Percentiles rank a stretch among this genome's conserved stretches.
phyloP scores from a whole-genome alignment of 192 early-diverging fungal species.

The Kappamyces sp. region DNA sequence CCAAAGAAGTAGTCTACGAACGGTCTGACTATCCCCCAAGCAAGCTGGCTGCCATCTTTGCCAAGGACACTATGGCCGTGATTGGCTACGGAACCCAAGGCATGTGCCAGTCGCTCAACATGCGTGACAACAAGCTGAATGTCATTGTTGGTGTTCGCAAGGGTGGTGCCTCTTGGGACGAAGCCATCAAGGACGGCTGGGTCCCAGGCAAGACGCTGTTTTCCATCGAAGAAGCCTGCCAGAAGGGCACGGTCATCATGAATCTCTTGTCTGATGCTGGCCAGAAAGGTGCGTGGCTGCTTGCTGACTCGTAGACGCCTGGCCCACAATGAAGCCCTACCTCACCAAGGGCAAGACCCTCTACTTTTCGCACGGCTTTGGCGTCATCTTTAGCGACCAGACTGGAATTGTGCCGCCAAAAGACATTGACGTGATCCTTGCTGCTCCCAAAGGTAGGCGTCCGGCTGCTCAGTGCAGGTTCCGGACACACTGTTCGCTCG shows the following conservation, averaged over 20 bases:
- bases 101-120: slow-evolving; percentile 87
- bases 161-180: slow-evolving; percentile 81
- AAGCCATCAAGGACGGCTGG: slow-evolving; percentile 92
- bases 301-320: slow-evolving; percentile 33
- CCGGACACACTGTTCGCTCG: slow-evolving; percentile 89
- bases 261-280: slow-evolving; percentile 95
- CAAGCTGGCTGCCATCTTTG: slow-evolving; percentile 86
- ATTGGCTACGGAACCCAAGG: slow-evolving; percentile 96
- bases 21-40: slow-evolving; percentile 88
- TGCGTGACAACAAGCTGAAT: slow-evolving; percentile 93
- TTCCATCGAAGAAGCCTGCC: slow-evolving; percentile 80
- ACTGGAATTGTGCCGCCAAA: slow-evolving; percentile 85
- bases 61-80: slow-evolving; percentile 86
- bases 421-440: slow-evolving; percentile 92
- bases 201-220: slow-evolving; percentile 93
- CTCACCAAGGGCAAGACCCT: slow-evolving; percentile 96
- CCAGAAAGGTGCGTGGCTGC: slow-evolving; percentile 59
- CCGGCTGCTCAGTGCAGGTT: slow-evolving; percentile 38
- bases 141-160: slow-evolving; percentile 92
- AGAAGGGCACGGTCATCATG: slow-evolving; percentile 88
- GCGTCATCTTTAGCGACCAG: slow-evolving; percentile 86
- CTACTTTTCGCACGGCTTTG: slow-evolving; percentile 97
- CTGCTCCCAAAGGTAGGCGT: slow-evolving; percentile 78
- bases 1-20: slow-evolving; percentile 89
- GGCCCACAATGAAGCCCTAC: slow-evolving; percentile 78